These are phyloP conservation scores for Stygiomarasmius scandens DNA, from an alignment of 1,284 basidiomycete species.

Conservation along the genomic window DNA sequence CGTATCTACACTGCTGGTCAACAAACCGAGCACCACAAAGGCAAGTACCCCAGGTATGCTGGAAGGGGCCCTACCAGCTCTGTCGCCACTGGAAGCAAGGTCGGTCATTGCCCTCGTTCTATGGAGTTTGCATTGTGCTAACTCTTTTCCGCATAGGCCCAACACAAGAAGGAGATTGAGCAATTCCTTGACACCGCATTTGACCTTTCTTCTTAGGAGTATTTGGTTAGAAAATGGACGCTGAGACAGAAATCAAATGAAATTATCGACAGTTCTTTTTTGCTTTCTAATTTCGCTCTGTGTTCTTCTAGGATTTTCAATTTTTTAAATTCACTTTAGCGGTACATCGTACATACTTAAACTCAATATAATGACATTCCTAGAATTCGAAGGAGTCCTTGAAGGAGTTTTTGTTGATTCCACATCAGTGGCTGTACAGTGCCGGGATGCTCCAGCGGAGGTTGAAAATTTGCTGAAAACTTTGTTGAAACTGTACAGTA, in stretches of 20 bases:
- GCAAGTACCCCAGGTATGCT: conserved; percentile 85
- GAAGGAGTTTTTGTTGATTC: too few species aligned
- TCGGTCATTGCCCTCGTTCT: conserved; percentile 32
- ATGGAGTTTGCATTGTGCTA: not conserved
- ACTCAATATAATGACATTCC: too few species aligned
- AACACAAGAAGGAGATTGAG: conserved; percentile 88
- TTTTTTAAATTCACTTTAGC: too few species aligned
- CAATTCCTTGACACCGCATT: conserved; percentile 68
- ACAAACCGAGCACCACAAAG: conserved; percentile 88
- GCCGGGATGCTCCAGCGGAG: conserved; percentile 19
- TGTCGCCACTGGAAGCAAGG: conserved; percentile 90
- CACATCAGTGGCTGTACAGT: too few species aligned
- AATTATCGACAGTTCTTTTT: too few species aligned
- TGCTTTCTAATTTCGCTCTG: too few species aligned
- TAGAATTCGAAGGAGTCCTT: too few species aligned
- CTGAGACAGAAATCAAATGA: too few species aligned
- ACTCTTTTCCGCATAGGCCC: conserved; percentile 42
- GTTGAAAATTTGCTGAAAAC: conserved; percentile 39
- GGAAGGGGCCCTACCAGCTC: conserved; percentile 88
- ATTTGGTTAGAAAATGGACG: not conserved
- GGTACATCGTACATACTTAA: too few species aligned
- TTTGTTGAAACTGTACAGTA: conserved; percentile 61
- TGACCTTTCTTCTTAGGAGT: conserved; percentile 23
- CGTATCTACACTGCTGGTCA: conserved; percentile 83
- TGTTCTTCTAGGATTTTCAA: too few species aligned